A percentile compares a stretch with the other conserved stretches of the same genome.
Evolutionary conservation across 805 yeast genomes (phyloP).

Genomic region (Kockiozyma suomiensis): DNA sequence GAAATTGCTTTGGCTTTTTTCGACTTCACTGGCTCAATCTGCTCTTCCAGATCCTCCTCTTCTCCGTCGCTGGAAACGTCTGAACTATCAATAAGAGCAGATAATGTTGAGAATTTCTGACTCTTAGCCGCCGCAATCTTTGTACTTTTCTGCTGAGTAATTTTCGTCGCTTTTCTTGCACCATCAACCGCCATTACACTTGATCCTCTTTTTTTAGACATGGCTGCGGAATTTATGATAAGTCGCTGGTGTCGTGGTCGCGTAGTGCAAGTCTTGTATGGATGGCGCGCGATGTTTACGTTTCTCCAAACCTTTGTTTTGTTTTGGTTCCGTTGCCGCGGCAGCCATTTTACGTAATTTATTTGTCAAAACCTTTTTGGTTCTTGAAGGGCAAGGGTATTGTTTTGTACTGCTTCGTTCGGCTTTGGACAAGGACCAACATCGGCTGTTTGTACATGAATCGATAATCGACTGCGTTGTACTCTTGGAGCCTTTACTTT

Average conservation of each 20-base stretch:
- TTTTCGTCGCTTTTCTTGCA: not conserved
- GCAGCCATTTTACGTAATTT: not conserved
- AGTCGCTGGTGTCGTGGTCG: too few species aligned
- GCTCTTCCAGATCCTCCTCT: not conserved
- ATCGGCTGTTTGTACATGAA: too few species aligned
- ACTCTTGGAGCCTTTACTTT: too few species aligned
- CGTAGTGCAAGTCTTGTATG: too few species aligned
- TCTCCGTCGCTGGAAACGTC: conserved; percentile 6
- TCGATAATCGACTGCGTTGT: too few species aligned
- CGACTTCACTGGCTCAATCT: not conserved
- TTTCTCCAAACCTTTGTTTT: not conserved
- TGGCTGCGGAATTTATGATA: too few species aligned
- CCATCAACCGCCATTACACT: not conserved
- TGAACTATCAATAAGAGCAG: conserved; percentile 11
- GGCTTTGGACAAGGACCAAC: too few species aligned
- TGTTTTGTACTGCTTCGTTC: too few species aligned
- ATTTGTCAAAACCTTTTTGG: not conserved
- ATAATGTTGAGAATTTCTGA: conserved; percentile 1
- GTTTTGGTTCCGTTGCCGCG: conserved; percentile 4
- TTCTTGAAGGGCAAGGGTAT: not conserved
- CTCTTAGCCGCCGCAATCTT: not conserved
- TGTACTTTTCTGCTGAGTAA: not conserved
- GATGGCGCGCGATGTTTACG: conserved; percentile 1
- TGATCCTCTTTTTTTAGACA: conserved; percentile 5
- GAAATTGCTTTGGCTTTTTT: not conserved